Evolutionary conservation across 2,329 filamentous ascomycete species (phyloP), one percentile per base, ranked within the genome.

Genomic region (Celoporthe dispersa): DNA sequence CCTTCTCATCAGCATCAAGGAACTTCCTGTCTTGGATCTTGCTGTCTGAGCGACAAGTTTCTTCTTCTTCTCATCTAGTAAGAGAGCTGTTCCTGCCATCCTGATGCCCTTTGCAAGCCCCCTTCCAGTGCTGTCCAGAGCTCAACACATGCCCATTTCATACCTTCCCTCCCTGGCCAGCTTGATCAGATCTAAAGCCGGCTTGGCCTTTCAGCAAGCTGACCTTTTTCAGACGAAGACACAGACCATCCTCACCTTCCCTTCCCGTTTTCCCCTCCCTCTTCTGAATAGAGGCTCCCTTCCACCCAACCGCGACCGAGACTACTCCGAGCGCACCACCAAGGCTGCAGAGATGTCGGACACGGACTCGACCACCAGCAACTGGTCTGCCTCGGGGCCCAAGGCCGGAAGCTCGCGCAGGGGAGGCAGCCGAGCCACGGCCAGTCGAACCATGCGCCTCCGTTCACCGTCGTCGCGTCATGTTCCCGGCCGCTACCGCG

Each of bases 401-500:
- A 25, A 22, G n/a, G 48, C 7, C n/a, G 28, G 28, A 5, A 5
- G 25, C 28, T 57, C 53, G 5, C 28, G 28, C 28, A 16, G 12
- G 19, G 3, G 16, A 55, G n/a, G 51, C 9, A 6, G 16, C 16
- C 41, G 16, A 44, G 16, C 19, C 6, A n/a, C 44, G n/a, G 22
- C 44, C 19, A 39, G 33, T 71, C 48, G 33, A 67, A 25, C 19
- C 9, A 28, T 35, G 16, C 37, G 44, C 35, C 28, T 57, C 19
- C 25, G 48, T 44, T 16, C 41, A 3, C 31, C 11, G 2, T n/a
- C 28, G 1, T 0, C 33, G n/a, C 60, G 37, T 5, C n/a, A 16
- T 14, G 11, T n/a, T 2, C 60, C 60, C 2, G 60, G 60, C 60
- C 73, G 74, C 1, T 79, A 80, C 59, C 67, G 68, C 16, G 75